A percentile compares a stretch with the other conserved stretches of the same genome.
Evolutionary conservation across 2,329 filamentous ascomycete genomes (phyloP).

Genomic region (Fusarium sp.): DNA sequence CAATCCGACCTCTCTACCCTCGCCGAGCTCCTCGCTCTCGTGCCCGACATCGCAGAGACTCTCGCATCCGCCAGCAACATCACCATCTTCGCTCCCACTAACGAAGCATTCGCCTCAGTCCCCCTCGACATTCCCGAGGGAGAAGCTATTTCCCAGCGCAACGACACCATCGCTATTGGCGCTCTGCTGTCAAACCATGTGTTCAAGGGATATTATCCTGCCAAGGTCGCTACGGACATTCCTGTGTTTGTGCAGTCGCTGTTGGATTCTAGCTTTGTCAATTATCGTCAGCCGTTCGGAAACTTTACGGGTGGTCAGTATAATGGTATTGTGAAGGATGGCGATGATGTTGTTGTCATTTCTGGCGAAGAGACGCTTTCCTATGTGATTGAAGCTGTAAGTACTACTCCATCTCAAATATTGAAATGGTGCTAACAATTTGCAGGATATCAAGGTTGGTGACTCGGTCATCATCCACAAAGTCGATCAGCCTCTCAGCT

Average conservation of each 20-base stretch:
- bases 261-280: slow-evolving; percentile 43
- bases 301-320: slow-evolving; percentile 50
- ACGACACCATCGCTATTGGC: slow-evolving; percentile 44
- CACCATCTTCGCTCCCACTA: slow-evolving; percentile 48
- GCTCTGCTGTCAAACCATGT: slow-evolving; percentile 46
- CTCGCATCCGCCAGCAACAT: slow-evolving; percentile 45
- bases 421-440: not conserved
- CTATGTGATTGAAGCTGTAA: slow-evolving; percentile 45
- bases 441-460: slow-evolving; percentile 42
- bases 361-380: slow-evolving; percentile 45
- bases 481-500: slow-evolving; percentile 40
- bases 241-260: slow-evolving; percentile 45
- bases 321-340: slow-evolving; percentile 46
- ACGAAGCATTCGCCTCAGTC: slow-evolving; percentile 46
- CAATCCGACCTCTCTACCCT: slow-evolving; percentile 29
- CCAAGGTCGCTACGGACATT: slow-evolving; percentile 39
- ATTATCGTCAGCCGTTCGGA: slow-evolving; percentile 45
- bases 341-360: slow-evolving; percentile 43
- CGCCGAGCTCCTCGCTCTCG: slow-evolving; percentile 26
- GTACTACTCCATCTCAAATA: not conserved
- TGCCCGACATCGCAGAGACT: slow-evolving; percentile 41
- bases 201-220: slow-evolving; percentile 43
- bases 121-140: slow-evolving; percentile 45
- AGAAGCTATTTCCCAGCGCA: slow-evolving; percentile 42
- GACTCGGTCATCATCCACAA: slow-evolving; percentile 44